Conservation (phyloP, 2,329 filamentous ascomycete genomes). For the Aphanocladium album region DNA sequence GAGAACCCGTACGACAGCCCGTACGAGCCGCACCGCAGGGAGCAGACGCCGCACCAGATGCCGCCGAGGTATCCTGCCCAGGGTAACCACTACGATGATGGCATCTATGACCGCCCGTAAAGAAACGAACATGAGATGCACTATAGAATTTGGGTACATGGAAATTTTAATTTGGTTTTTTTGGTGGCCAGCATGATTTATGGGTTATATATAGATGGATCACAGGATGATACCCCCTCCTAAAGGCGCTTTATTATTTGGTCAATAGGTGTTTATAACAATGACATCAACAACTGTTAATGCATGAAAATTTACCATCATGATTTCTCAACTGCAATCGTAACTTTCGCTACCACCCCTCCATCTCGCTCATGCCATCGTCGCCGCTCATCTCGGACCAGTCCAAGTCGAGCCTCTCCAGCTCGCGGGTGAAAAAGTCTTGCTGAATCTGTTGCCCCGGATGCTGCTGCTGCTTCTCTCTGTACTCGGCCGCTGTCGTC, state of each 20-base stretch:
- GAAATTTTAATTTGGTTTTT: no score
- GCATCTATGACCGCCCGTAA: constrained; percentile 29
- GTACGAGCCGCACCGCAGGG: neutral
- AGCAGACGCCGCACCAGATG: neutral
- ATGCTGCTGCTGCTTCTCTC: neutral
- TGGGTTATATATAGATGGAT: neutral
- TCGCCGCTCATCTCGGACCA: constrained; percentile 39
- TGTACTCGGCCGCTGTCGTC: constrained; percentile 56
- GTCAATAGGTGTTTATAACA: constrained; percentile 2
- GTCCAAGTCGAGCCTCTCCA: constrained; percentile 63
- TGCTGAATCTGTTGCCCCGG: constrained; percentile 38
- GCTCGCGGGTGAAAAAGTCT: constrained; percentile 73
- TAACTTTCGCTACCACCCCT: constrained; percentile 23
- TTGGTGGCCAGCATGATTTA: no score
- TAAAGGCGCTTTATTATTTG: neutral
- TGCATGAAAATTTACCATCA: neutral
- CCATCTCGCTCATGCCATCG: constrained; percentile 29
- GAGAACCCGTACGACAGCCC: constrained; percentile 8
- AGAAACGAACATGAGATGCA: neutral
- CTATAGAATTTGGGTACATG: neutral
- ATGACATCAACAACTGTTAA: neutral
- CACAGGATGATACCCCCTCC: constrained; percentile 4
- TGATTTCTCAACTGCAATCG: neutral
- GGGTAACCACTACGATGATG: constrained; percentile 33
- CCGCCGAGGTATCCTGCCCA: constrained; percentile 16